Conservation (phyloP, 345 rosid genomes). For the Ceriops tagal region DNA sequence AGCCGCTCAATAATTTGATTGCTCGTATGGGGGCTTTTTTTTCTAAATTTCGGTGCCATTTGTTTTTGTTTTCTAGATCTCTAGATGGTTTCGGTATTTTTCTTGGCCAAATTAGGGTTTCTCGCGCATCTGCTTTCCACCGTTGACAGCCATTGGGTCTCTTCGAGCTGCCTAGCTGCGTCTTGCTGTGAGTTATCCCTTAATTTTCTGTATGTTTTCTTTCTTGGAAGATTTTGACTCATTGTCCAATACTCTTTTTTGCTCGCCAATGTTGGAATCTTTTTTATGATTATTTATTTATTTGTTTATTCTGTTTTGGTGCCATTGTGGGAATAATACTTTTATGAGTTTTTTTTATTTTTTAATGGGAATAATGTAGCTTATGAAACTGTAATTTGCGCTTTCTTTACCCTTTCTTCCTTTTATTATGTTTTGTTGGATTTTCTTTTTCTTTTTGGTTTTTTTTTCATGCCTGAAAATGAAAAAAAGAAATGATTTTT, state of each 20-base stretch:
- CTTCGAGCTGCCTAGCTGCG: neutral
- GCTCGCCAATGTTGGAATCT: neutral
- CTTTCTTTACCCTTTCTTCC: too few species aligned
- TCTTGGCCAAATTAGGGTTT: constrained; percentile 43
- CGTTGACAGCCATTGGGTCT: neutral
- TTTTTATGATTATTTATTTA: neutral
- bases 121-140: neutral
- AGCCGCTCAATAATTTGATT: too few species aligned
- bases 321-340: neutral
- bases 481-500: too few species aligned
- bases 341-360: too few species aligned
- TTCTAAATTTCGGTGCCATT: constrained; percentile 16
- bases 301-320: neutral
- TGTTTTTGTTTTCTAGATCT: constrained; percentile 19
- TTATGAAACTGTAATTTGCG: too few species aligned
- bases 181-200: constrained; percentile 9
- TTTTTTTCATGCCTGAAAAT: too few species aligned
- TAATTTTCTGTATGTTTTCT: neutral
- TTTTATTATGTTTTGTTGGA: too few species aligned
- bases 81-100: constrained; percentile 34
- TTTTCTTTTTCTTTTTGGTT: too few species aligned
- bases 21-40: too few species aligned
- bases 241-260: neutral
- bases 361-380: too few species aligned
- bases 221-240: neutral